Evolutionary conservation across 225 moss, liverwort and hornwort species (phyloP).

Genomic region (Polytrichum formosum): DNA sequence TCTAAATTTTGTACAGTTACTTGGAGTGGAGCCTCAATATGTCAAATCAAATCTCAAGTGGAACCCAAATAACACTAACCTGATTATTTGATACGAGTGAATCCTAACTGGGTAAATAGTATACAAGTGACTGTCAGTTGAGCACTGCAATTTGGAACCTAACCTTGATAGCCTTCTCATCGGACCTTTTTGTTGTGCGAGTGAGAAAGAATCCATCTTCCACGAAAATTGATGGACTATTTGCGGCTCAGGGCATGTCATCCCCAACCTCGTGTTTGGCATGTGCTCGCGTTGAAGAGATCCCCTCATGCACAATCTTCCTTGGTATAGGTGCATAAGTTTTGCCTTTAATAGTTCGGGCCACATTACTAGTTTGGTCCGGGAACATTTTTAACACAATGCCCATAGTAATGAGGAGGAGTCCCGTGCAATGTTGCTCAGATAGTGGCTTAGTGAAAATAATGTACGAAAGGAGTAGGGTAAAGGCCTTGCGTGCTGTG

Average conservation of each 20-base stretch:
- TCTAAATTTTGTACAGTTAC: neutral
- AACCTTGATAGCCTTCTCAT: neutral
- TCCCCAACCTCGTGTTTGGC: neutral
- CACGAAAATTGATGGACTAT: neutral
- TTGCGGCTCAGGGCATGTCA: neutral
- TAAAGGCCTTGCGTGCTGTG: constrained; percentile 80
- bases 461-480: constrained; percentile 77
- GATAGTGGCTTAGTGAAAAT: constrained; percentile 86
- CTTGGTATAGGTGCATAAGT: neutral
- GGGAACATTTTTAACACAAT: constrained; percentile 74
- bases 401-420: constrained; percentile 71
- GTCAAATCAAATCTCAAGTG: neutral
- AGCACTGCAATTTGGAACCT: neutral
- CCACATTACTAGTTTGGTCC: constrained; percentile 15
- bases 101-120: neutral
- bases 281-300: neutral
- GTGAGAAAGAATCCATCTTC: too few relatives aligned
- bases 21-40: neutral
- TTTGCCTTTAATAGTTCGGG: neutral
- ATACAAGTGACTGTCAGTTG: neutral
- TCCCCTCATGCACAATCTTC: neutral
- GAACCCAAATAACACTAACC: neutral
- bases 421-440: constrained; percentile 73
- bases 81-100: neutral
- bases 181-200: neutral